Conservation (phyloP, 2,329 filamentous ascomycete species). For the Scedosporium apiospermum region DNA sequence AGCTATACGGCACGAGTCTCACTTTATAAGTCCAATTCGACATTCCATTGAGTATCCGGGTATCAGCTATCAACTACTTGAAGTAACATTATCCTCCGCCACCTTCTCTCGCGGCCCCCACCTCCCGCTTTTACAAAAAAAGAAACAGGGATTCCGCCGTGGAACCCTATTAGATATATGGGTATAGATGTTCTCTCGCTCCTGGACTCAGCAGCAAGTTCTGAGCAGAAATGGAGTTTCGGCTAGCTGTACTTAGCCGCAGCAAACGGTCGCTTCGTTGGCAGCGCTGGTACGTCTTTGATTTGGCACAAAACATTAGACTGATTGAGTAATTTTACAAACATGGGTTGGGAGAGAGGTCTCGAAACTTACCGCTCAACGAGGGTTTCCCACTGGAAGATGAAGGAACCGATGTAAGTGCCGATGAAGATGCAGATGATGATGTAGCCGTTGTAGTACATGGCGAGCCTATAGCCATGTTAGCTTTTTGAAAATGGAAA, state of each 20-base stretch:
- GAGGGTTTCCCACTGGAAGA: conserved; percentile 62
- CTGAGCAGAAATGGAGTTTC: neutral
- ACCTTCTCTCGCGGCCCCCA: too few relatives aligned
- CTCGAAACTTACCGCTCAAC: conserved; percentile 17
- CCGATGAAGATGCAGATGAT: conserved; percentile 77
- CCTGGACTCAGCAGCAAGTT: neutral
- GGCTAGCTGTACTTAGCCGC: conserved; percentile 19
- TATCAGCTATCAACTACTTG: neutral
- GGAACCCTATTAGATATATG: neutral
- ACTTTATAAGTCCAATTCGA: neutral
- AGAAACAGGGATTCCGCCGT: too few relatives aligned
- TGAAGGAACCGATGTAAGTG: conserved; percentile 60
- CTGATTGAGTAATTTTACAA: too few relatives aligned
- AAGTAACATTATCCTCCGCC: too few relatives aligned
- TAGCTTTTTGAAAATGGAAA: neutral
- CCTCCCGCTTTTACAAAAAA: too few relatives aligned
- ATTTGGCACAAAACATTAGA: neutral
- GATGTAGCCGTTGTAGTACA: conserved; percentile 62
- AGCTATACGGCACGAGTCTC: too few relatives aligned
- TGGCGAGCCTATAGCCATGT: conserved; percentile 27
- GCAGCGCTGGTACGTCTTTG: conserved; percentile 20
- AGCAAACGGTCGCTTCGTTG: conserved; percentile 30
- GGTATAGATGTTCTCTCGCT: neutral
- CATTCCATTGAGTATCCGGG: neutral
- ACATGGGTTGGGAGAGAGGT: neutral